Conservation (phyloP, 2,329 filamentous ascomycete species). For the Ophiostoma fasciatum region DNA sequence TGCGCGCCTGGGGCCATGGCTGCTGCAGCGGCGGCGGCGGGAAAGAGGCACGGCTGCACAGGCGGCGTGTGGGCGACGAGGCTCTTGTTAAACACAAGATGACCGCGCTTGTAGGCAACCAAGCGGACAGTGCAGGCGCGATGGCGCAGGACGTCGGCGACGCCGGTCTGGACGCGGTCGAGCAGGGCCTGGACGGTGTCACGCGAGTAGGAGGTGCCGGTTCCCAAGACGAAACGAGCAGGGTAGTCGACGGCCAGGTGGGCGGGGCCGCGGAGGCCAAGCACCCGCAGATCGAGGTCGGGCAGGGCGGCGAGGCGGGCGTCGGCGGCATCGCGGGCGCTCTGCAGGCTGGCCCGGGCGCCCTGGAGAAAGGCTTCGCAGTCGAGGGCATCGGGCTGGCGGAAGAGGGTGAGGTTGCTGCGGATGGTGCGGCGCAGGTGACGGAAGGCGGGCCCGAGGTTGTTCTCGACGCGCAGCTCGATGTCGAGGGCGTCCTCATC, state of each 20-base stretch:
- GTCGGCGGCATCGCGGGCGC: slow-evolving; percentile 27
- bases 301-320: slow-evolving; percentile 24
- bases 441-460: slow-evolving; percentile 31
- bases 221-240: slow-evolving; percentile 27
- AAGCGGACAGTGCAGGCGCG: slow-evolving; percentile 32
- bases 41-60: slow-evolving; percentile 16
- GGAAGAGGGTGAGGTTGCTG: slow-evolving; percentile 31
- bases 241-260: slow-evolving; percentile 35
- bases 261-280: slow-evolving; percentile 28
- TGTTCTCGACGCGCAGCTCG: slow-evolving; percentile 31
- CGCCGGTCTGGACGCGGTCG: slow-evolving; percentile 35
- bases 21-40: no score
- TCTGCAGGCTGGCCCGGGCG: slow-evolving; percentile 22
- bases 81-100: slow-evolving; percentile 35
- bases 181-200: slow-evolving; percentile 32
- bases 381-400: slow-evolving; percentile 25
- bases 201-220: slow-evolving; percentile 26
- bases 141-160: slow-evolving; percentile 31
- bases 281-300: slow-evolving; percentile 33
- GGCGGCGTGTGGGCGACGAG: slow-evolving; percentile 25
- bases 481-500: slow-evolving; percentile 31
- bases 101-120: slow-evolving; percentile 35
- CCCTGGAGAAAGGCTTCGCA: slow-evolving; percentile 28
- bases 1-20: slow-evolving; percentile 20
- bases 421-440: slow-evolving; percentile 28